Conservation (phyloP, 306 rosid species). For the Ziziphus jujuba region DNA sequence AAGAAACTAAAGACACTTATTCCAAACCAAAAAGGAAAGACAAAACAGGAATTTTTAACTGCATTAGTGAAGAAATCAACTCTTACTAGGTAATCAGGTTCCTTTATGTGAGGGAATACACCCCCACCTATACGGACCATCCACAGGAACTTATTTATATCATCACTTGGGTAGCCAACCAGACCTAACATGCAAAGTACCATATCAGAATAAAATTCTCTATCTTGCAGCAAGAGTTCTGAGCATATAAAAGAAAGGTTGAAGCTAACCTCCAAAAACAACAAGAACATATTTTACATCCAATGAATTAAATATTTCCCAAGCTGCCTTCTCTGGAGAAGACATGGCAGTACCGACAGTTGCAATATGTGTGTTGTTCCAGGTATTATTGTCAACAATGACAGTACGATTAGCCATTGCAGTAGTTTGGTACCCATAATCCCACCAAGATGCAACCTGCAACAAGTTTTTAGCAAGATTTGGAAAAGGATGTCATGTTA, state of each 20-base stretch:
- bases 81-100: slow-evolving; percentile 91
- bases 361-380: slow-evolving; percentile 99
- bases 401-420: slow-evolving; percentile 99
- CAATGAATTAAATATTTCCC: slow-evolving; percentile 96
- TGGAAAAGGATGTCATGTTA: neutral
- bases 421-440: slow-evolving; percentile 98
- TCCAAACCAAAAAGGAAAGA: neutral
- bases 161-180: slow-evolving; percentile 98
- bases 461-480: slow-evolving; percentile 23
- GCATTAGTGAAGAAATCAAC: slow-evolving; percentile 6
- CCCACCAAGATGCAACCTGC: slow-evolving; percentile 99
- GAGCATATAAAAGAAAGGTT: slow-evolving; percentile 12
- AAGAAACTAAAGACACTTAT: neutral
- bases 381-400: slow-evolving; percentile 97
- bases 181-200: slow-evolving; percentile 58
- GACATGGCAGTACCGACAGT: slow-evolving; percentile 99
- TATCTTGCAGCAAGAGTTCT: slow-evolving; percentile 16
- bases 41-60: neutral
- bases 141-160: slow-evolving; percentile 97
- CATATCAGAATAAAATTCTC: slow-evolving; percentile 30
- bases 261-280: slow-evolving; percentile 93
- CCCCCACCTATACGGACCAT: slow-evolving; percentile 99
- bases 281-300: slow-evolving; percentile 98
- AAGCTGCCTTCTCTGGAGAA: slow-evolving; percentile 98
- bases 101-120: slow-evolving; percentile 97